Base-by-base conservation (phyloP, 106 monocot genomes). In the Agapanthus africanus region DNA sequence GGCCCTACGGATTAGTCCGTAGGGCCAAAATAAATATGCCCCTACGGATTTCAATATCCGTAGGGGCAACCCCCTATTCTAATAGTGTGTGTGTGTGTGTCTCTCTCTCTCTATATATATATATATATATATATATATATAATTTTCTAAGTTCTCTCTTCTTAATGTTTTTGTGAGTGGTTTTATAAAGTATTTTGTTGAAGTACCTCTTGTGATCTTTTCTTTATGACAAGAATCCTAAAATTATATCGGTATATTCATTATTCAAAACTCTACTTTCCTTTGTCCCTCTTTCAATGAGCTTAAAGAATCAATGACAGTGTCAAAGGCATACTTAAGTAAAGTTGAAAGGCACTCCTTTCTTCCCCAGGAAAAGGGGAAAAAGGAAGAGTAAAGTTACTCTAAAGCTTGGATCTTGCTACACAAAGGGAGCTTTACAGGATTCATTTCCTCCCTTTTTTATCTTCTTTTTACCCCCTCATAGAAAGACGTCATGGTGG, bases 391-490 rank as follows among this genome's bases (percentile, higher is more conserved):
- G 41, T 19, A 60, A 40, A 71, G 68, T 35, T 51, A 22, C 21
- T 30, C 26, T 56, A 56, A 11, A 56, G 56, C 9, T 28, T 56
- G 68, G 50, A 69, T 37, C 68, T 69, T 52, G 35, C 35, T 69
- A 11, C 49, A 9, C 63, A 47, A 72, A 72, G 62, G 63, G 62
- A 35, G 62, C 63, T 72, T 72, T 72, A 47, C 44, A 72, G 56
- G 39, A 57, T 28, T n/a, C 26, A 57, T 40, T 38, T 47, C 47
- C 38, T 15, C n/a, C 8, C 49, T 49, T 68, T 39, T 32, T 25
- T 19, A 30, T 49, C 46, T 19, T 19, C 46, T 47, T 47, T 47
- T 47, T 19, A 15, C 19, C 46, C 13, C 13, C 46, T 15, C 13
- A 47, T 18, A 7, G 33, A 51, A 69, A 69, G 68, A 51, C 50